A percentile compares a stretch with the other conserved stretches of the same genome.
Conservation (phyloP, 495 filamentous ascomycete genomes). For the Pyrenula aspistea region DNA sequence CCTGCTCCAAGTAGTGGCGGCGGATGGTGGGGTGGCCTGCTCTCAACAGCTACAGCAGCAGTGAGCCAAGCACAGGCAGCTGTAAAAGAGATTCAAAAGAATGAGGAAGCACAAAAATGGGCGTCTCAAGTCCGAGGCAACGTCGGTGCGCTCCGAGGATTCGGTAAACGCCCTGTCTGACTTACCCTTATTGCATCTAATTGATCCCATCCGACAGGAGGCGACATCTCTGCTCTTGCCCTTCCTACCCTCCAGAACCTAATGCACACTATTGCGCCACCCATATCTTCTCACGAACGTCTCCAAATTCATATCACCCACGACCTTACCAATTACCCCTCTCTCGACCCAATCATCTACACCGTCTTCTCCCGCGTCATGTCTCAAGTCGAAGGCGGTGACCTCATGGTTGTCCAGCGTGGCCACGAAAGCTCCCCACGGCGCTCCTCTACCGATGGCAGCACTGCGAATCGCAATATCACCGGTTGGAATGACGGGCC, state of each 20-base stretch:
- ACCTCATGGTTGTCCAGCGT: conserved; percentile 90
- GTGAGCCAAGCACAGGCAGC: conserved; percentile 90
- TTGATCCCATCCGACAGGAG: conserved; percentile 42
- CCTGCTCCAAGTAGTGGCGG: conserved; percentile 36
- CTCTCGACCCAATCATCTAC: conserved; percentile 87
- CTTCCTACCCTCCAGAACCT: conserved; percentile 92
- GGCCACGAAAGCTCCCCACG: conserved; percentile 73
- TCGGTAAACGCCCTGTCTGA: conserved; percentile 47
- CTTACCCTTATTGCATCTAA: conserved; percentile 5
- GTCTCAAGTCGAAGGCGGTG: conserved; percentile 95
- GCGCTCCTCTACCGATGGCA: conserved; percentile 46
- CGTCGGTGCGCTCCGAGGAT: conserved; percentile 64
- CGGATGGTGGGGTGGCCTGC: conserved; percentile 87
- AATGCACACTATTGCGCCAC: conserved; percentile 86
- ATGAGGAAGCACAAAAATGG: conserved; percentile 94
- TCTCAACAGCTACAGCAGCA: conserved; percentile 63
- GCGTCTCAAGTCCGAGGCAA: conserved; percentile 90
- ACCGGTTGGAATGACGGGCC: conserved; percentile 82
- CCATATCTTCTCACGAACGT: conserved; percentile 94
- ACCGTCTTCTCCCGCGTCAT: conserved; percentile 91
- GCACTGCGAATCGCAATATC: conserved; percentile 33
- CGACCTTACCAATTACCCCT: conserved; percentile 86
- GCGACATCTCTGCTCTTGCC: conserved; percentile 77
- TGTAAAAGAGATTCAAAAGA: conserved; percentile 89
- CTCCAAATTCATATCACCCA: conserved; percentile 97